phyloP scores from a whole-genome alignment of 2,329 filamentous ascomycete species.

The Sporothrix phasma region DNA sequence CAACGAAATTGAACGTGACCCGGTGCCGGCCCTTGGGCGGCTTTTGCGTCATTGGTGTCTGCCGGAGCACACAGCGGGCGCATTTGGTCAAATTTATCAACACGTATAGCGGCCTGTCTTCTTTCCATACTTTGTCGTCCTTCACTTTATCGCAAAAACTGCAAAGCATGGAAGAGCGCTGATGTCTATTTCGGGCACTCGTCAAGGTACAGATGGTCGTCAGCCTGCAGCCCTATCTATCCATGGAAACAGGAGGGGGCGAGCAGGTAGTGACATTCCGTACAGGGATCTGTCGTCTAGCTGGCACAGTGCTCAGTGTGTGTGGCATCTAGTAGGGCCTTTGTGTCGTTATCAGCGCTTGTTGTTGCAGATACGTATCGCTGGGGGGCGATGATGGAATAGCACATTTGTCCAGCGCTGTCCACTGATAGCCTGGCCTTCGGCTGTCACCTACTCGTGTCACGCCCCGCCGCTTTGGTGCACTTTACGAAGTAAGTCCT shows the following conservation, averaged over 20 bases:
- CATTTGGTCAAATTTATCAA: neutral
- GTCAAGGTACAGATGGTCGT: neutral
- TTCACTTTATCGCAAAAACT: too few species aligned
- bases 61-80: neutral
- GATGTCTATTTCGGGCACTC: neutral
- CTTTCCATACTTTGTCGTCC: too few species aligned
- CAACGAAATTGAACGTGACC: slow-evolving; percentile 5
- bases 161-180: too few species aligned
- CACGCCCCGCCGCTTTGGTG: too few species aligned
- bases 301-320: neutral
- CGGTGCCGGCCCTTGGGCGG: neutral
- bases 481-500: too few species aligned
- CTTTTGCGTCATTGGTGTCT: neutral
- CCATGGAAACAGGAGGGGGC: neutral
- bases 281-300: neutral
- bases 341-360: neutral
- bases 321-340: neutral
- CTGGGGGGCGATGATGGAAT: neutral
- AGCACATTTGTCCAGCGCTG: too few species aligned
- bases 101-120: too few species aligned
- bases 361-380: too few species aligned
- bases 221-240: neutral
- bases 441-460: neutral
- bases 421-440: neutral
- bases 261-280: too few species aligned